Percentiles rank a stretch among this genome's conserved stretches.
These are phyloP conservation scores for Thelephora terrestris DNA, from an alignment of 1,284 basidiomycete genomes.

Conservation along the genomic window DNA sequence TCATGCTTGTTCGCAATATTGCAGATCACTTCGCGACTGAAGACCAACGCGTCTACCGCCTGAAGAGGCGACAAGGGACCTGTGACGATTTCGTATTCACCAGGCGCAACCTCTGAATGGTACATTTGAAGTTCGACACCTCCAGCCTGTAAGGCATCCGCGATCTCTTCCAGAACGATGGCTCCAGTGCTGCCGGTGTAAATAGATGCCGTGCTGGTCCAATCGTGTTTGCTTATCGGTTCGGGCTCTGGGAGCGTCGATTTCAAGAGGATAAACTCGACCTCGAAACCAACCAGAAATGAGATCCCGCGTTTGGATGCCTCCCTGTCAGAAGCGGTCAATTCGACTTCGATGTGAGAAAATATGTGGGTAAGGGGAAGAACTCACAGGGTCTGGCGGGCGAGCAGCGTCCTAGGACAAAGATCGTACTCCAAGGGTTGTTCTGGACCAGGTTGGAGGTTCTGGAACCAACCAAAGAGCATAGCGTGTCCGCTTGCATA, in stretches of 20 bases:
- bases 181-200: slow-evolving; percentile 20
- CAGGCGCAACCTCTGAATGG: slow-evolving; percentile 53
- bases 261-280: slow-evolving; percentile 56
- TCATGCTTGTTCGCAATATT: slow-evolving; percentile 55
- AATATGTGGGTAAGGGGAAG: too few species aligned
- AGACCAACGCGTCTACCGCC: slow-evolving; percentile 55
- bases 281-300: slow-evolving; percentile 61
- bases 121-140: slow-evolving; percentile 31
- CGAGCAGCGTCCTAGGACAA: too few species aligned
- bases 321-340: slow-evolving; percentile 17
- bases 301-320: slow-evolving; percentile 30
- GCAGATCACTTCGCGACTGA: slow-evolving; percentile 57
- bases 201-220: slow-evolving; percentile 31
- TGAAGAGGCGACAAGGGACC: slow-evolving; percentile 54
- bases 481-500: slow-evolving; percentile 48
- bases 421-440: slow-evolving; percentile 16
- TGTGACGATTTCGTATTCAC: slow-evolving; percentile 65
- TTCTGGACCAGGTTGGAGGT: too few species aligned
- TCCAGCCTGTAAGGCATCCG: slow-evolving; percentile 19
- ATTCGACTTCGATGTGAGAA: neutral
- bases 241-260: slow-evolving; percentile 35
- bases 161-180: slow-evolving; percentile 27
- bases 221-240: slow-evolving; percentile 38
- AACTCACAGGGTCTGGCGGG: too few species aligned
- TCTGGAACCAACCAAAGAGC: too few species aligned